Conservation (phyloP, 371 early-diverging fungal species). For the Umbelopsis sp. region DNA sequence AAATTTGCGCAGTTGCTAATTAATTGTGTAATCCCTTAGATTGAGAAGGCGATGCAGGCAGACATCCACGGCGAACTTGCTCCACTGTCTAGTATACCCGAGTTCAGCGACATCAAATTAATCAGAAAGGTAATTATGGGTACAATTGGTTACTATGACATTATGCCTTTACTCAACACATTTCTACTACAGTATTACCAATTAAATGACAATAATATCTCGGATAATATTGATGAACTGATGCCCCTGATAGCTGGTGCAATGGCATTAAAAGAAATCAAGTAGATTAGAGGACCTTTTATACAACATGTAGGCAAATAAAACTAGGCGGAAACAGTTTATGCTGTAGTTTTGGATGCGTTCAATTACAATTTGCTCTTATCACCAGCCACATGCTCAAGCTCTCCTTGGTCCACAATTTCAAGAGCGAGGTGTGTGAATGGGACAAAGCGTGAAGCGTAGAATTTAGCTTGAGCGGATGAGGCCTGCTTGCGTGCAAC, state of each 20-base stretch:
- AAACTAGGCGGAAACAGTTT: background rate
- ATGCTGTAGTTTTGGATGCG: background rate
- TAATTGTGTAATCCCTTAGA: conserved; percentile 22
- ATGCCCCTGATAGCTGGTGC: conserved; percentile 40
- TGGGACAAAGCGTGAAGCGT: conserved; percentile 48
- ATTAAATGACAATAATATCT: conserved; percentile 22
- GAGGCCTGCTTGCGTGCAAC: conserved; percentile 85
- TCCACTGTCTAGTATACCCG: conserved; percentile 32
- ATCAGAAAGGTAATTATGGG: conserved; percentile 42
- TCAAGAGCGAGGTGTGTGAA: conserved; percentile 34
- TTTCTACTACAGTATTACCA: conserved; percentile 37
- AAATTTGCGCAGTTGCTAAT: background rate
- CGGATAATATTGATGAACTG: conserved; percentile 23
- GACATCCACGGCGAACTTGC: conserved; percentile 44
- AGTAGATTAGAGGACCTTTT: conserved; percentile 4
- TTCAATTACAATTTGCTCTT: conserved; percentile 16
- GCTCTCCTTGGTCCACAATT: conserved; percentile 45
- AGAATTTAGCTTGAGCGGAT: conserved; percentile 69
- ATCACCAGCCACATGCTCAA: conserved; percentile 20
- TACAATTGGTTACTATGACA: background rate
- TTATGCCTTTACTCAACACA: background rate
- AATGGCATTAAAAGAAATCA: conserved; percentile 45
- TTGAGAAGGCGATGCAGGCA: conserved; percentile 34
- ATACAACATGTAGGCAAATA: background rate
- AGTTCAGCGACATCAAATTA: conserved; percentile 29